A percentile compares a stretch with the other conserved stretches of the same genome.
Evolutionary conservation across 2,329 filamentous ascomycete genomes (phyloP).

Genomic region (Penicillium sp.): DNA sequence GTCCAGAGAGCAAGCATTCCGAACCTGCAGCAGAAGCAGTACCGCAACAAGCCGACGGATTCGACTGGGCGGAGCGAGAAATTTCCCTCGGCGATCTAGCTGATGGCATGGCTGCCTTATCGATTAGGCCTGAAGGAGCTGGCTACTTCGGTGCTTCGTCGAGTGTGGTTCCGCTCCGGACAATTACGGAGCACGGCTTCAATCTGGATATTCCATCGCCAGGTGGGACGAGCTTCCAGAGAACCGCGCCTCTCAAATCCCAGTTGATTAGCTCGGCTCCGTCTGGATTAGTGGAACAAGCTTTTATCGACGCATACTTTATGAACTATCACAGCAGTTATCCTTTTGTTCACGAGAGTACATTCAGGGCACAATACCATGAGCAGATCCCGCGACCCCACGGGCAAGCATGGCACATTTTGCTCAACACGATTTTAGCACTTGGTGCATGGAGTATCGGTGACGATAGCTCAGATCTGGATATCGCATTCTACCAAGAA

Average conservation of each 20-base stretch:
- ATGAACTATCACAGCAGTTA: constrained; percentile 45
- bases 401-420: constrained; percentile 42
- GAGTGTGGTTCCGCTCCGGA: constrained; percentile 37
- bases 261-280: constrained; percentile 35
- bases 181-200: constrained; percentile 37
- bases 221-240: constrained; percentile 23
- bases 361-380: constrained; percentile 46
- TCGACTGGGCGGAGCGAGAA: constrained; percentile 48
- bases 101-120: constrained; percentile 40
- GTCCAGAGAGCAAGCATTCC: constrained; percentile 29
- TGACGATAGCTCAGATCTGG: constrained; percentile 38
- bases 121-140: constrained; percentile 37
- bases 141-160: constrained; percentile 40
- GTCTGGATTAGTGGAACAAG: constrained; percentile 36
- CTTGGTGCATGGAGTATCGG: constrained; percentile 44
- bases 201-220: constrained; percentile 33
- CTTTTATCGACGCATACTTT: constrained; percentile 46
- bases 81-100: constrained; percentile 36
- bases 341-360: constrained; percentile 46
- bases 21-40: constrained; percentile 43
- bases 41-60: constrained; percentile 44
- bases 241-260: constrained; percentile 33
- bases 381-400: constrained; percentile 41
- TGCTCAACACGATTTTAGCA: constrained; percentile 44
- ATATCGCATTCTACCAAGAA: constrained; percentile 46